Base-by-base conservation (phyloP, 441 rosid genomes). In the Aquilaria agallochum region DNA sequence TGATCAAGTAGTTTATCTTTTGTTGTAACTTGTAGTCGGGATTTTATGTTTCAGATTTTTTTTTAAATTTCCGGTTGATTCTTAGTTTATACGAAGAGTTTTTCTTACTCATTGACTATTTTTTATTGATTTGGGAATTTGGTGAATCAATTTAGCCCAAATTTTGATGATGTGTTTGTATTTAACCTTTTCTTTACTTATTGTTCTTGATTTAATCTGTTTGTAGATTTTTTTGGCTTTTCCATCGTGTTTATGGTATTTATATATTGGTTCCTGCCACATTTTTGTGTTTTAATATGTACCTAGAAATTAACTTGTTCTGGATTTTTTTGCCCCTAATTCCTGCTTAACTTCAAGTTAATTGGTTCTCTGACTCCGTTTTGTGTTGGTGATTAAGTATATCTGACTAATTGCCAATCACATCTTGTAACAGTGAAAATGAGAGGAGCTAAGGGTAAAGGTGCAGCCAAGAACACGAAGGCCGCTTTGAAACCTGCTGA, bases 371-470 rank as follows among this genome's bases (percentile, higher is more conserved):
- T 20, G 20, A 33, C 32, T 52, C 5, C 30, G 20, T 15, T 15
- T 15, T 52, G 20, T 52, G 8, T 11, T 4, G 53, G 30, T 27
- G 13, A 62, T 33, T 5, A 8, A 20, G 31, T 20, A 4, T 20
- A 20, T 27, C 30, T n/a, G 20, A 27, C 34, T 49, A 10, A 49
- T 50, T 54, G 34, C n/a, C 12, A 30, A 54, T 8, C 36, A 10
- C 56, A 15, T 65, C n/a, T 56, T 49, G 68, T 56, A 27, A 56
- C 56, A 50, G 53, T 9, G 40, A 64, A 56, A 42, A 89, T 84
- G 96, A 86, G 74, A 76, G 75, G 82, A 47, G 70, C 79, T 50
- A 86, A 78, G 75, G 89, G 87, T 56, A 89, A 84, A 73, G 84
- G 69, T 65, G 67, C 82, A 11, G 77, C 67, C 4, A 86, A 71